phyloP scores from a whole-genome alignment of 1,284 basidiomycete species.

The Sporisorium scitamineum region DNA sequence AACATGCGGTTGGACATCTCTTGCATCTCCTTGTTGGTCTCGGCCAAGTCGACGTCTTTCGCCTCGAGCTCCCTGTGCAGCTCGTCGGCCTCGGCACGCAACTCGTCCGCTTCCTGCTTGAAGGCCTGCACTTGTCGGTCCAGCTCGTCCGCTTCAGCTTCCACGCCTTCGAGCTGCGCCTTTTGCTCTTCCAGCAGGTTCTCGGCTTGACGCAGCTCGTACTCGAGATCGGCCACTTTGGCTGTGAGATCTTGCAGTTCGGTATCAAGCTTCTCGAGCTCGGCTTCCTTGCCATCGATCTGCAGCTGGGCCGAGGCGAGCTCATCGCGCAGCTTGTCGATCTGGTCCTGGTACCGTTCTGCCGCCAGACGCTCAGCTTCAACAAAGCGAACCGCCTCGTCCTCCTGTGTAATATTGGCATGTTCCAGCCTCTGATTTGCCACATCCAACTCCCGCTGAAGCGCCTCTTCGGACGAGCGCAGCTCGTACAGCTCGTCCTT shows the following conservation, averaged over 20 bases:
- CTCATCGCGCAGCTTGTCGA: constrained; percentile 58
- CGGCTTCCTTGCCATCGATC: constrained; percentile 58
- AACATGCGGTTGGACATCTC: constrained; percentile 69
- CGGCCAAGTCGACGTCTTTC: constrained; percentile 70
- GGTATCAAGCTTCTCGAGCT: constrained; percentile 60
- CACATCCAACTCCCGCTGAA: constrained; percentile 52
- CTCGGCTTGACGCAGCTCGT: constrained; percentile 55
- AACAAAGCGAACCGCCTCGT: constrained; percentile 40
- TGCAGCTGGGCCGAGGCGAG: constrained; percentile 62
- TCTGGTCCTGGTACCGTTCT: constrained; percentile 51
- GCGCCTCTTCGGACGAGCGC: constrained; percentile 48
- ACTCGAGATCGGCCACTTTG: constrained; percentile 55
- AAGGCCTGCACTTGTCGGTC: constrained; percentile 47
- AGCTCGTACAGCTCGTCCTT: constrained; percentile 54
- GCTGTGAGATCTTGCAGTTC: constrained; percentile 51
- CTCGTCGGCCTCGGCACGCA: constrained; percentile 49
- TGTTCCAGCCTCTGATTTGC: constrained; percentile 53
- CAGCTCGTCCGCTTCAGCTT: constrained; percentile 49
- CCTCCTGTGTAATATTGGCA: constrained; percentile 53
- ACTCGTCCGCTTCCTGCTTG: constrained; percentile 65
- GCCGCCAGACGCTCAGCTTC: constrained; percentile 46
- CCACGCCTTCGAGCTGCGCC: constrained; percentile 70
- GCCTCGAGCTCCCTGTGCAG: constrained; percentile 48
- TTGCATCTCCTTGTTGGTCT: constrained; percentile 74
- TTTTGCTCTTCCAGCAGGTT: constrained; percentile 69